Base-by-base conservation (phyloP, 164 flowering plant species). In the Buxus sempervirens region DNA sequence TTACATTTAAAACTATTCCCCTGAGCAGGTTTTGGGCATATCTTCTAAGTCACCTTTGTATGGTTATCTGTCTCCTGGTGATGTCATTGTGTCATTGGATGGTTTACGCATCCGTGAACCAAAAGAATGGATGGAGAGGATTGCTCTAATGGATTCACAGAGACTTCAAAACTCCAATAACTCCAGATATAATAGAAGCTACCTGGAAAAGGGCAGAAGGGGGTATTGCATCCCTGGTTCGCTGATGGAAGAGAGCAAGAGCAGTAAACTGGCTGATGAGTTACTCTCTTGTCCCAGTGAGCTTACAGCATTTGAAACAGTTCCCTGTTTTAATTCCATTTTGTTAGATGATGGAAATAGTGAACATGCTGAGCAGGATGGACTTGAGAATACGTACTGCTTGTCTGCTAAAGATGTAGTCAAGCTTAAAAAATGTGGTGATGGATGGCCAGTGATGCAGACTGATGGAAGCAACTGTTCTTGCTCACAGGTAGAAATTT, bases 211-310 rank as follows among this genome's bases (percentile, higher is more conserved):
- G 65, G 24, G 63, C 51, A 63, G 73, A 61, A 94, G 81, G 73
- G 93, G 96, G 25, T 91, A 88, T 67, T 91, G 97, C 72, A 79
- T 88, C 28, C 90, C 98, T 25, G 67, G 58, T 66, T 75, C 75
- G 68, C 62, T 85, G 75, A 51, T 80, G 54, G 82, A 78, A 67
- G 82, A 80, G 57, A 76, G 85, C 72, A 65, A 32, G 72, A 74
- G 61, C 22, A 45, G 77, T 59, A 60, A 65, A 36, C 63, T 71
- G 56, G 70, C 24, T 64, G 80, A 73, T 36, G 66, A 76, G 65
- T 74, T 76, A 32, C 75, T 73, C 66, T 64, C 67, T 73, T 93
- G 98, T 74, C 85, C 91, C 10, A 65, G 74, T 57, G 91, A 82
- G 63, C 86, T 83, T 59, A 65, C 76, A 67, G 74, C 82, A 49